phyloP scores from a whole-genome alignment of 768 basidiomycete species.

The Rhizopogon sp. region DNA sequence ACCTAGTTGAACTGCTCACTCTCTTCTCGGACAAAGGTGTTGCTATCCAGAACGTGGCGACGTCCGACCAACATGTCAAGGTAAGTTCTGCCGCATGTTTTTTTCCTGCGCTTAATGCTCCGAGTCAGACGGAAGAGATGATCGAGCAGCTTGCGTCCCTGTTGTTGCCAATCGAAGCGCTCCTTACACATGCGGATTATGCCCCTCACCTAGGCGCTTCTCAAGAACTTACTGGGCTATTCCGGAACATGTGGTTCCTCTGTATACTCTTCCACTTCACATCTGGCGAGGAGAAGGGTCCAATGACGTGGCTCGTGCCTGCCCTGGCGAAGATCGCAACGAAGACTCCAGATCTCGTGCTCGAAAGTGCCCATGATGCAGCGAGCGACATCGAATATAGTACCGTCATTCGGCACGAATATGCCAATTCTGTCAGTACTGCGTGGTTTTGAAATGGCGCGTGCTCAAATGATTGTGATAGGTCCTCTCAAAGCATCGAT shows the following conservation, averaged over 20 bases:
- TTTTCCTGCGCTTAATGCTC: neutral
- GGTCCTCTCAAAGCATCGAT: conserved; percentile 69
- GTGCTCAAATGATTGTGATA: conserved; percentile 24
- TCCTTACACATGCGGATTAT: conserved; percentile 70
- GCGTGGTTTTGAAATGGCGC: neutral
- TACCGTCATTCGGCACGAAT: conserved; percentile 84
- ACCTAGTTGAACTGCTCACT: conserved; percentile 78
- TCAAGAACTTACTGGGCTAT: conserved; percentile 63
- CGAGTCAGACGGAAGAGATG: conserved; percentile 68
- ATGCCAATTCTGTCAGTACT: conserved; percentile 59
- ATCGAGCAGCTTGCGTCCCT: conserved; percentile 84
- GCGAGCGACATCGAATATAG: conserved; percentile 91
- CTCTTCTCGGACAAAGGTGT: conserved; percentile 90
- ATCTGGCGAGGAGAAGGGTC: conserved; percentile 43
- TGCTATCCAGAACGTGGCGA: conserved; percentile 78
- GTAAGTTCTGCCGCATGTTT: conserved; percentile 28
- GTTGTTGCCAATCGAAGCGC: conserved; percentile 85
- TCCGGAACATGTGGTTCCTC: conserved; percentile 93
- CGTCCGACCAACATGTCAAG: conserved; percentile 61
- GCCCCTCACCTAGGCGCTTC: conserved; percentile 51
- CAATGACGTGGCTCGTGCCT: conserved; percentile 76
- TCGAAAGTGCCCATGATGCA: conserved; percentile 78
- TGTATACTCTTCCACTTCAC: conserved; percentile 86
- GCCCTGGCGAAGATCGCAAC: conserved; percentile 75
- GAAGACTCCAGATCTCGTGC: conserved; percentile 81